Base-by-base conservation (phyloP, 1,284 basidiomycete genomes). In the Ganoderma sinense region DNA sequence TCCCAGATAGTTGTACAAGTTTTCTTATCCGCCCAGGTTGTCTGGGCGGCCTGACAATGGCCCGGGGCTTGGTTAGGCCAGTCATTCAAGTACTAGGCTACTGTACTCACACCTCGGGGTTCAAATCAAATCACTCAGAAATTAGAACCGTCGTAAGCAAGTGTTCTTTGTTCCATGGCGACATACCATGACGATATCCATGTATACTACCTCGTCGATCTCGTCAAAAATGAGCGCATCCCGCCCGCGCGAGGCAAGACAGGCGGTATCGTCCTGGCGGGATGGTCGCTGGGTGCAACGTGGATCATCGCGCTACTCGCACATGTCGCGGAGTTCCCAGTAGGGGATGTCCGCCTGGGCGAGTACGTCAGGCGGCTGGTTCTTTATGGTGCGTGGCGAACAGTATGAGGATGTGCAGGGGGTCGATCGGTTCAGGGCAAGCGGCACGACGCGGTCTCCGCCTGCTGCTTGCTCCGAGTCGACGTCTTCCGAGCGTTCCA, bases 161-260 rank as follows among this genome's bases (percentile, higher is more conserved):
- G n/a, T n/a, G n/a, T n/a, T n/a, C n/a, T n/a, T n/a, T n/a, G n/a
- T n/a, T n/a, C n/a, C n/a, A n/a, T n/a, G n/a, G n/a, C n/a, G n/a
- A n/a, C n/a, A n/a, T n/a, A n/a, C n/a, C n/a, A n/a, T n/a, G n/a
- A n/a, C n/a, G n/a, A n/a, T n/a, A n/a, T n/a, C n/a, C n/a, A n/a
- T n/a, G n/a, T n/a, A n/a, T n/a, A 70, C 13, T 78, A 80, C 66
- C 70, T 81, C 1, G 75, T 73, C 11, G 75, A 74, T 60, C 64
- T 78, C 31, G 73, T 79, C 48, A 60, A 71, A 18, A 68, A 56
- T 10, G 69, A 73, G 53, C 63, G 62, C 14, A 68, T 78, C 2
- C 68, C 75, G 2, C 73, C 70, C 4, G 40, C 65, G 31, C 26
- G 60, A 45, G 62, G 61, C 2, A 58, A 60, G 5, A 62, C 31